phyloP scores from a whole-genome alignment of 2,329 filamentous ascomycete species.

The Lachnellula willkommii region DNA sequence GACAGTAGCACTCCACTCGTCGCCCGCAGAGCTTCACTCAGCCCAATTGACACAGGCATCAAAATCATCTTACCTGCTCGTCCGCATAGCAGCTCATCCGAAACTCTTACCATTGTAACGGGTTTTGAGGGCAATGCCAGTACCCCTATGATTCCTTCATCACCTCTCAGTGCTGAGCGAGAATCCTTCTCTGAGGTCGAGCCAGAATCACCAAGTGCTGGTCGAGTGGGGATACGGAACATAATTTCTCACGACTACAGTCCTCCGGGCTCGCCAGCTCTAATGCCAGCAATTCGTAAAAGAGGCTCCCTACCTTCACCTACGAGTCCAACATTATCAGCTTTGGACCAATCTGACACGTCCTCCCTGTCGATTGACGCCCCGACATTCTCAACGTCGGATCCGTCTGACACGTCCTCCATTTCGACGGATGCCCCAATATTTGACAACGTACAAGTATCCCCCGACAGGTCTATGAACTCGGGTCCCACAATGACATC shows the following conservation, averaged over 20 bases:
- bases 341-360: conserved; percentile 6
- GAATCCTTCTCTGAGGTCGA: conserved; percentile 6
- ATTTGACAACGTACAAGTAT: conserved; percentile 24
- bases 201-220: conserved; percentile 21
- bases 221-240: conserved; percentile 16
- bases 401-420: conserved; percentile 7
- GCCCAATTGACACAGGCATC: conserved; percentile 2
- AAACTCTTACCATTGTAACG: conserved; percentile 18
- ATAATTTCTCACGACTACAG: conserved; percentile 18
- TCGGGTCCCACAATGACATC: conserved; percentile 23
- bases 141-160: conserved; percentile 6
- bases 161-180: conserved; percentile 4
- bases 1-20: conserved; percentile 6
- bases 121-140: conserved; percentile 1
- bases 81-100: conserved; percentile 18
- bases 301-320: conserved; percentile 14
- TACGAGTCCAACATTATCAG: conserved; percentile 16
- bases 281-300: conserved; percentile 4
- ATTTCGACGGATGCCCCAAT: conserved; percentile 21
- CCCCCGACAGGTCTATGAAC: conserved; percentile 10
- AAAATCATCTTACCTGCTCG: conserved; percentile 8
- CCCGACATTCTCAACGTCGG: conserved; percentile 15
- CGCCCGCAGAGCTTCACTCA: conserved; percentile 4
- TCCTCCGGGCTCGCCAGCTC: conserved; percentile 22
- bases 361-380: conserved; percentile 19